These are phyloP conservation scores for Glaciozyma antarctica DNA, from an alignment of 768 basidiomycete species.

Conservation along the genomic window DNA sequence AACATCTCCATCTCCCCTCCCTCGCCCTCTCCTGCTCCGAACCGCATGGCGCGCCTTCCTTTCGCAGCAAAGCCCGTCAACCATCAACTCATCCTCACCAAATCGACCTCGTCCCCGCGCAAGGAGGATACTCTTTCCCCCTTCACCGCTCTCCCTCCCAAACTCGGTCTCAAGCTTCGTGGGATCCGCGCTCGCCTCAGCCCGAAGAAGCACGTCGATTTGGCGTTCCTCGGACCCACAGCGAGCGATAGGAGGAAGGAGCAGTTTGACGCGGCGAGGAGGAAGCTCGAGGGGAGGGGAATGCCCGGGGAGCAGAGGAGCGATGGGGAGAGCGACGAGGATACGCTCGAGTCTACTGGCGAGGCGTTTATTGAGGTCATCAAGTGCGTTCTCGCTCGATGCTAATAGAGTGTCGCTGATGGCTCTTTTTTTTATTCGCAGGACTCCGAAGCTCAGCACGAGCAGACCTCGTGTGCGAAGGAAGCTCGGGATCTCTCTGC, in stretches of 20 bases:
- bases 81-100: neutral
- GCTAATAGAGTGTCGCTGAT: too few species aligned
- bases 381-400: too few species aligned
- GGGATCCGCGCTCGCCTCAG: neutral
- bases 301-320: constrained; percentile 17
- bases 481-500: too few species aligned
- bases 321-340: constrained; percentile 20
- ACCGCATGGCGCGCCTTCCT: neutral
- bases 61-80: constrained; percentile 18
- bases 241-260: constrained; percentile 13
- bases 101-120: constrained; percentile 3
- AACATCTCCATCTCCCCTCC: neutral
- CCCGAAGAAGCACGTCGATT: constrained; percentile 18
- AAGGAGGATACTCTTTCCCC: constrained; percentile 14
- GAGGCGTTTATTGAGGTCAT: too few species aligned
- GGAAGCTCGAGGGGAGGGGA: constrained; percentile 21
- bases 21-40: neutral
- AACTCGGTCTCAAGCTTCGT: constrained; percentile 12
- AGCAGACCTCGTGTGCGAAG: too few species aligned
- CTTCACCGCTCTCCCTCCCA: constrained; percentile 27
- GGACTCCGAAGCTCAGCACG: too few species aligned
- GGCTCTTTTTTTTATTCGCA: too few species aligned
- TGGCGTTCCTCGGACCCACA: constrained; percentile 7
- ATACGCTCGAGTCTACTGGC: too few species aligned
- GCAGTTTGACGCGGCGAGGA: constrained; percentile 20